Conservation (phyloP, 768 basidiomycete genomes). For the Arthromyces matolae region DNA sequence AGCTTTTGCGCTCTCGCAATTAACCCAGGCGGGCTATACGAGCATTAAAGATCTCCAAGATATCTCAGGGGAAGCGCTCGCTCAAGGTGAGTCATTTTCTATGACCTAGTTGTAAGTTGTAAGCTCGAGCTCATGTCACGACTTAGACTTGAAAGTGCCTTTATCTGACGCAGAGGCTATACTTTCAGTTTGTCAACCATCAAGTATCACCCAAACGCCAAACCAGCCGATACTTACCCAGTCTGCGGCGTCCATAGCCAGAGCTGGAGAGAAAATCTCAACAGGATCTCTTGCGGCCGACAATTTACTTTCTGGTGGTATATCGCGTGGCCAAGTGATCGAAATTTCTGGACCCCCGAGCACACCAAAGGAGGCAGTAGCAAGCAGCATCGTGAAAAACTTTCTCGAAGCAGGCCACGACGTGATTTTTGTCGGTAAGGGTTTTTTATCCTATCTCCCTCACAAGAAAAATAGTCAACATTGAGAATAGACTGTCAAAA, state of each 20-base stretch:
- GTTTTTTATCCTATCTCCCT: too few relatives aligned
- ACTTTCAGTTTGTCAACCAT: constrained; percentile 37
- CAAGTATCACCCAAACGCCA: constrained; percentile 14
- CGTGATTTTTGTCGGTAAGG: constrained; percentile 66
- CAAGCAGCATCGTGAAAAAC: constrained; percentile 43
- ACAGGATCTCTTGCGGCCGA: constrained; percentile 53
- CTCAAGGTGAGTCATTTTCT: constrained; percentile 38
- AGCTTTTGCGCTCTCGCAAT: constrained; percentile 38
- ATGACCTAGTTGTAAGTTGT: too few relatives aligned
- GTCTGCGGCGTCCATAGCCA: constrained; percentile 45
- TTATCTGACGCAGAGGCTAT: constrained; percentile 43
- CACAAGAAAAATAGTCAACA: too few relatives aligned
- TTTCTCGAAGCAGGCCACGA: constrained; percentile 46
- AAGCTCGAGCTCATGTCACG: constrained; percentile 4
- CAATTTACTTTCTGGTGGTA: constrained; percentile 57
- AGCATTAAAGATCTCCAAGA: constrained; percentile 48
- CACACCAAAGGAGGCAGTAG: constrained; percentile 56
- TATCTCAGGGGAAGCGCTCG: constrained; percentile 42
- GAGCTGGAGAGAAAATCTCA: constrained; percentile 26
- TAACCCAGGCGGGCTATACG: constrained; percentile 55
- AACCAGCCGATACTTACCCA: constrained; percentile 43
- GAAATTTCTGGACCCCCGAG: constrained; percentile 80
- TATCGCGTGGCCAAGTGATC: constrained; percentile 57
- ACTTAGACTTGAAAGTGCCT: constrained; percentile 49
- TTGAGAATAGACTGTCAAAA: constrained; percentile 53